Evolutionary conservation across 192 early-diverging fungal genomes (phyloP).

Genomic region (Coemansia sp.): DNA sequence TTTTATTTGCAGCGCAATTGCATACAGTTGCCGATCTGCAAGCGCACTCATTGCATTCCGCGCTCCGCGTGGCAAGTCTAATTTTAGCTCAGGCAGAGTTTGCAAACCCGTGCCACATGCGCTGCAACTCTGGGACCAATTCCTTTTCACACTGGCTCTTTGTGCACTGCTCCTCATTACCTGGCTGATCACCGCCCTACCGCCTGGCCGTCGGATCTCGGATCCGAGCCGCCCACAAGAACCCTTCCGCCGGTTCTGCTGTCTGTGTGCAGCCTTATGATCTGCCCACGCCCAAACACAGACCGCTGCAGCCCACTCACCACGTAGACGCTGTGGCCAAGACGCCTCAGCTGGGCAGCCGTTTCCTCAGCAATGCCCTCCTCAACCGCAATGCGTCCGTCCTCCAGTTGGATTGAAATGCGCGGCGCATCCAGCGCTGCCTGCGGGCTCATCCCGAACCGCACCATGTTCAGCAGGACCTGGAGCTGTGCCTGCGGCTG

Average conservation of each 20-base stretch:
- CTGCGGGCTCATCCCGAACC: conserved; percentile 63
- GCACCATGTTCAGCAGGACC: conserved; percentile 67
- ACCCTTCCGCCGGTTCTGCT: conserved; percentile 43
- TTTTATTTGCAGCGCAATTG: too few relatives aligned
- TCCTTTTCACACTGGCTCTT: too few relatives aligned
- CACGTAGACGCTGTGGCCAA: conserved; percentile 62
- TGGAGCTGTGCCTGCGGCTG: conserved; percentile 88
- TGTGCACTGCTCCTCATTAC: too few relatives aligned
- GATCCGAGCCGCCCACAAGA: conserved; percentile 59
- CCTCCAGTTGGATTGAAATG: conserved; percentile 57
- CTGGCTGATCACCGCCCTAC: conserved; percentile 43
- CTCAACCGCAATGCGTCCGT: conserved; percentile 58
- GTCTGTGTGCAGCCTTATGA: conserved; percentile 57
- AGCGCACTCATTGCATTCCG: too few relatives aligned
- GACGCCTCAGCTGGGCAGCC: conserved; percentile 50
- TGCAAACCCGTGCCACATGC: too few relatives aligned
- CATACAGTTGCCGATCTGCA: too few relatives aligned
- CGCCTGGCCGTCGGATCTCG: conserved; percentile 62
- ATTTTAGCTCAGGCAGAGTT: too few relatives aligned
- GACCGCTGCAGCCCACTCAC: conserved; percentile 52
- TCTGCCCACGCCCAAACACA: conserved; percentile 75
- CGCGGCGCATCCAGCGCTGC: conserved; percentile 69
- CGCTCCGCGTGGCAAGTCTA: too few relatives aligned
- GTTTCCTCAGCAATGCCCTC: conserved; percentile 58
- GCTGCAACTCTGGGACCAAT: too few relatives aligned